Evolutionary conservation across 129 eudicot genomes (phyloP), one percentile per base, ranked within the genome.

Genomic region (Flaveria trinervia): DNA sequence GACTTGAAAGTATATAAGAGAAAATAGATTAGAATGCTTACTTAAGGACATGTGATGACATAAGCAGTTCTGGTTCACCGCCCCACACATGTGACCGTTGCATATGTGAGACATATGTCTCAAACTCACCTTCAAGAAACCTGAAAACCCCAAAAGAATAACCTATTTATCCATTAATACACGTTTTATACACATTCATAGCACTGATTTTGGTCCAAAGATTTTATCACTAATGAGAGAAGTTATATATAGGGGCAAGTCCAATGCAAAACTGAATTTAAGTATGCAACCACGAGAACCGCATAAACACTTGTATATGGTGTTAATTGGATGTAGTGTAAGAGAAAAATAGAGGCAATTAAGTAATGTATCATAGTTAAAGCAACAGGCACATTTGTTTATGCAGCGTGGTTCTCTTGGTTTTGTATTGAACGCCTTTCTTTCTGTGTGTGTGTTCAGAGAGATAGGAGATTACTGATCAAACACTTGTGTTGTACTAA

Each of bases 61-160:
- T 91, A 13, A 91, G 87, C 64, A 91, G 85, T 80, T 93, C 98
- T 10, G 95, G 96, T 85, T 93, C 96, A 67, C 98, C 98, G 70
- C 98, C 98, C 98, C 98, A 93, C 13, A 85, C 87, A 46, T 90
- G 90, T 49, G 96, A 86, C 64, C 81, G 86, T 79, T 87, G 80
- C 91, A 93, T 90, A 30, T 79, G 83, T 61, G 71, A 65, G 49
- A 93, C 87, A 48, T 90, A 93, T 7, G 88, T 82, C 74, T 88
- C 92, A 51, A 93, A 93, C 81, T 85, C 88, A 44, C 94, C 95
- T 74, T 88, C 95, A 30, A 93, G 80, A 83, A 83, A 93, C 98
- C 98, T 93, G 84, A 65, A 74, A 78, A 60, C 4, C 48, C 41
- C 57, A 9, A 23, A 25, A n/a, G 10, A 12, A 43, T 18, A 12